Percentiles rank a stretch among this genome's conserved stretches.
Evolutionary conservation across 805 yeast genomes (phyloP).

Genomic region (Myxozyma melibiosi): DNA sequence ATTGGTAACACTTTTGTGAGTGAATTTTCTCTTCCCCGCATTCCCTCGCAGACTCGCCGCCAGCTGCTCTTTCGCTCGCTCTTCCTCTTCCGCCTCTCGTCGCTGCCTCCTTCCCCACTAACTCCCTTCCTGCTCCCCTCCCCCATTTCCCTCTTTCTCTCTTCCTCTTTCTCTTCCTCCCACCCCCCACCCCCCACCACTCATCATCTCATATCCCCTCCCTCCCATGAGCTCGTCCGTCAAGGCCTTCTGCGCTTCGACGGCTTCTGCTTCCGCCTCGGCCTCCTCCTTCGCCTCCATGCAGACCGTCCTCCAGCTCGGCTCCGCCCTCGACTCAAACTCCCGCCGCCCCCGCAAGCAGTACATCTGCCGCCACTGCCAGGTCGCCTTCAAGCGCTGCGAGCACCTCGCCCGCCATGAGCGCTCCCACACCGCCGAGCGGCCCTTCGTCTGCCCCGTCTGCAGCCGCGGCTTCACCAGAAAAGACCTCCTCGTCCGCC

Average conservation of each 20-base stretch:
- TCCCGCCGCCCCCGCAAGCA: slow-evolving; percentile 19
- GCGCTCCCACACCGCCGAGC: slow-evolving; percentile 74
- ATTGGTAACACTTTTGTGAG: no score
- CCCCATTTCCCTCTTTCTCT: neutral
- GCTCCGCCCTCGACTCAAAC: slow-evolving; percentile 5
- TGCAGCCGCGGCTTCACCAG: slow-evolving; percentile 31
- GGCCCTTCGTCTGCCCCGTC: slow-evolving; percentile 56
- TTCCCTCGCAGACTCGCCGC: neutral
- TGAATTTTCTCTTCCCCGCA: neutral
- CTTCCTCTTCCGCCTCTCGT: neutral
- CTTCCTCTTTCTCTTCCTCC: neutral
- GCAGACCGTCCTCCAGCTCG: slow-evolving; percentile 20
- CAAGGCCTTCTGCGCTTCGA: slow-evolving; percentile 13
- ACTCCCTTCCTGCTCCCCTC: neutral
- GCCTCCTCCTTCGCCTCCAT: slow-evolving; percentile 11
- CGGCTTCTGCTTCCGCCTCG: slow-evolving; percentile 13
- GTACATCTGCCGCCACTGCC: slow-evolving; percentile 17
- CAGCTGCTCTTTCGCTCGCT: neutral
- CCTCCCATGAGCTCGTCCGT: slow-evolving; percentile 1
- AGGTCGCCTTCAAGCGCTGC: slow-evolving; percentile 39
- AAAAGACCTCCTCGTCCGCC: slow-evolving; percentile 30
- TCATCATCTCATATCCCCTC: neutral
- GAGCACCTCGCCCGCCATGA: slow-evolving; percentile 56
- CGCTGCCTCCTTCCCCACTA: neutral
- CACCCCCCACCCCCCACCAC: neutral